phyloP scores from a whole-genome alignment of 2,329 filamentous ascomycete genomes.

The Aspergillus neoniger region DNA sequence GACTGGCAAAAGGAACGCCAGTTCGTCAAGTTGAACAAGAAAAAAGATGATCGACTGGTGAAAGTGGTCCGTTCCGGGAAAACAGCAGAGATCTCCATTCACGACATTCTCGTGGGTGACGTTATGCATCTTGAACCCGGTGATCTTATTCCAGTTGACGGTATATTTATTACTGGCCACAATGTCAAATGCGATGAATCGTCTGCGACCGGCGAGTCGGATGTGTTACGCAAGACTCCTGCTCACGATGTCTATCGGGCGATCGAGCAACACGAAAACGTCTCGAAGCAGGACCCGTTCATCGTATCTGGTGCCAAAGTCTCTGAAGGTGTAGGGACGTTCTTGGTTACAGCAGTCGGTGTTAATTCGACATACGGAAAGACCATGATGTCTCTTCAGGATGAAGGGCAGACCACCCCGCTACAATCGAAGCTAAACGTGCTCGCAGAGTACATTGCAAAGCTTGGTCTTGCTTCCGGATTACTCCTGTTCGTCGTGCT shows the following conservation, averaged over 20 bases:
- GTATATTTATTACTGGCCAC: constrained; percentile 68
- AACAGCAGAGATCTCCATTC: constrained; percentile 67
- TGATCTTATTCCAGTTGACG: constrained; percentile 71
- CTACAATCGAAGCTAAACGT: constrained; percentile 76
- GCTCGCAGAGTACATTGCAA: constrained; percentile 78
- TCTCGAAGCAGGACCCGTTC: constrained; percentile 73
- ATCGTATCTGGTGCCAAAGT: constrained; percentile 79
- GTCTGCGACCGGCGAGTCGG: constrained; percentile 74
- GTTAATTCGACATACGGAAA: constrained; percentile 74
- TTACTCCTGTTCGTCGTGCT: constrained; percentile 75
- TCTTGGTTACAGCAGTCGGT: constrained; percentile 73
- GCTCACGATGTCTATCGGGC: constrained; percentile 66
- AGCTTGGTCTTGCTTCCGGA: constrained; percentile 70
- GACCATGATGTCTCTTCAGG: constrained; percentile 75
- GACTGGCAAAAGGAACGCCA: constrained; percentile 82
- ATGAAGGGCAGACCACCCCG: constrained; percentile 75
- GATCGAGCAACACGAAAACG: constrained; percentile 61
- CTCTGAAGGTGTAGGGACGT: constrained; percentile 72
- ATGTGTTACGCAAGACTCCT: constrained; percentile 67
- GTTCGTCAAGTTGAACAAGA: constrained; percentile 77
- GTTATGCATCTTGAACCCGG: constrained; percentile 72
- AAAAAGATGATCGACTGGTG: constrained; percentile 73
- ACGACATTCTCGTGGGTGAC: constrained; percentile 73
- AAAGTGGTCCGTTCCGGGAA: constrained; percentile 76
- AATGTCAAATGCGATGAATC: constrained; percentile 72